Percentiles rank a stretch among this genome's conserved stretches.
Evolutionary conservation across 2,329 filamentous ascomycete species (phyloP).

Genomic region (Trichoderma simmonsii): DNA sequence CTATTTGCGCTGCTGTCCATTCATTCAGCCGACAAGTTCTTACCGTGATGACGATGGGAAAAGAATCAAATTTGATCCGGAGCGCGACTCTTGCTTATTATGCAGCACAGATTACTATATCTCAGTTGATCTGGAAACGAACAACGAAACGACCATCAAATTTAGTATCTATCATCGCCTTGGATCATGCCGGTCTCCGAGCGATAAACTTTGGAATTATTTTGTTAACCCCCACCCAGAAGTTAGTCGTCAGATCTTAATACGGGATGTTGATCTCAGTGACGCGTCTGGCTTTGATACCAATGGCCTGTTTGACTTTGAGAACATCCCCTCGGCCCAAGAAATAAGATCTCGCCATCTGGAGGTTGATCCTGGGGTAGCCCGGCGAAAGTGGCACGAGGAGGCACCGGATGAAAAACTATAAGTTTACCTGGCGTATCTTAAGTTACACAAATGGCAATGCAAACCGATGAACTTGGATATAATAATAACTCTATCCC

Average conservation of each 20-base stretch:
- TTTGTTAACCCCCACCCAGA: background rate
- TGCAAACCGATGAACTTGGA: background rate
- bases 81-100: background rate
- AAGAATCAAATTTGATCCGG: background rate
- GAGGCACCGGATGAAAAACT: background rate
- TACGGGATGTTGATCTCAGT: no score
- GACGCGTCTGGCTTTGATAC: no score
- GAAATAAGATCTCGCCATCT: background rate
- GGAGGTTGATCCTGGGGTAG: background rate
- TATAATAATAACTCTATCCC: background rate
- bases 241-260: accelerated
- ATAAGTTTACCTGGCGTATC: background rate
- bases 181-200: background rate
- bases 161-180: background rate
- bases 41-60: background rate
- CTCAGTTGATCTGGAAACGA: background rate
- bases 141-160: background rate
- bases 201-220: background rate
- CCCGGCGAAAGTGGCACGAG: background rate
- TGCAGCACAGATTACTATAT: background rate
- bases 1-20: background rate
- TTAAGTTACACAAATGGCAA: background rate
- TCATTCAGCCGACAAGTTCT: accelerated
- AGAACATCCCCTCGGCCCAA: background rate
- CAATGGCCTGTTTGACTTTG: background rate